phyloP scores from a whole-genome alignment of 1,284 basidiomycete species.

The Rugosomyces carneus region DNA sequence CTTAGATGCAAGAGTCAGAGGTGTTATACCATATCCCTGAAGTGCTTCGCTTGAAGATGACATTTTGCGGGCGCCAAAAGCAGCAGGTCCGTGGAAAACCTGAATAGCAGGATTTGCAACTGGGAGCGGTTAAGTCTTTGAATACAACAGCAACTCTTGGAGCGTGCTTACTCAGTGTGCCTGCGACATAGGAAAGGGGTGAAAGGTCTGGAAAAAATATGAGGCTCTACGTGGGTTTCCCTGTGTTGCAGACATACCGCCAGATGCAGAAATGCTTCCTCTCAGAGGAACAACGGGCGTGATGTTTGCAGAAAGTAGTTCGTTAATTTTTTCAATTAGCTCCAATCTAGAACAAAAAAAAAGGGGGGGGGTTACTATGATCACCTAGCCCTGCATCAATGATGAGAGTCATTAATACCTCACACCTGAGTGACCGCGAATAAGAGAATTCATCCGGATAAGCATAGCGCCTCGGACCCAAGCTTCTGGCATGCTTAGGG shows the following conservation, averaged over 20 bases:
- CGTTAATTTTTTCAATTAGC: conserved; percentile 73
- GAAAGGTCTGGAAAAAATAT: conserved; percentile 46
- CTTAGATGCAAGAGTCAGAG: conserved; percentile 70
- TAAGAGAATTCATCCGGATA: conserved; percentile 46
- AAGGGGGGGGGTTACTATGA: background rate
- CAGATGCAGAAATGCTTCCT: conserved; percentile 77
- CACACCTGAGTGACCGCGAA: conserved; percentile 20
- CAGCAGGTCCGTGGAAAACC: conserved; percentile 52
- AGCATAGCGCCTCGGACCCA: conserved; percentile 82
- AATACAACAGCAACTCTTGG: background rate
- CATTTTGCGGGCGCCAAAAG: conserved; percentile 47
- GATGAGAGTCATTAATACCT: conserved; percentile 9
- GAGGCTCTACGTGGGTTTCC: background rate
- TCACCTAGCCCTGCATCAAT: conserved; percentile 2
- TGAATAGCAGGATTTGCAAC: conserved; percentile 72
- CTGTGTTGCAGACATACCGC: conserved; percentile 40
- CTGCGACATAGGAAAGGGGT: conserved; percentile 80
- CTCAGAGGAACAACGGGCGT: conserved; percentile 78
- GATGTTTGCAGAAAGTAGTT: conserved; percentile 66
- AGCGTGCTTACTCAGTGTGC: conserved; percentile 43
- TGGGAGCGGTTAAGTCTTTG: conserved; percentile 11
- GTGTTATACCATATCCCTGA: conserved; percentile 52
- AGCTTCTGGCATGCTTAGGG: conserved; percentile 70
- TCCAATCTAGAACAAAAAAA: conserved; percentile 48
- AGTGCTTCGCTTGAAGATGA: conserved; percentile 61